Conservation (phyloP, 352 stramenopile genomes). For the Phytophthora litchii region DNA sequence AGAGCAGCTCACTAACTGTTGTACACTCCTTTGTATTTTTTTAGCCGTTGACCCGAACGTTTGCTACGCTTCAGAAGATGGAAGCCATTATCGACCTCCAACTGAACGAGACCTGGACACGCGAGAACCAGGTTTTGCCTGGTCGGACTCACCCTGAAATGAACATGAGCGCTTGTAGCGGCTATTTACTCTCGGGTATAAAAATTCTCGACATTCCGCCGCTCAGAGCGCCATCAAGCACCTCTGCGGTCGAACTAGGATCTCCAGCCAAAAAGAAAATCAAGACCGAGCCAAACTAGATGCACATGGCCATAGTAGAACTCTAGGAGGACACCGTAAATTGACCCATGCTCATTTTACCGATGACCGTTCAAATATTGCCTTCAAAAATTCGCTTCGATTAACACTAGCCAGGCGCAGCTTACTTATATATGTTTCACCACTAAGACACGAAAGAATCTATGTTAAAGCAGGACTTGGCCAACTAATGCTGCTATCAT, state of each 20-base stretch:
- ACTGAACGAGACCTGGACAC: constrained; percentile 95
- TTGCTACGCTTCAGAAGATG: constrained; percentile 90
- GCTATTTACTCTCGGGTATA: constrained; percentile 94
- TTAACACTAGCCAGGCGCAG: no score
- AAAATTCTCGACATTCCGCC: constrained; percentile 76
- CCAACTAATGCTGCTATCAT: no score
- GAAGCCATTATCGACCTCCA: constrained; percentile 93
- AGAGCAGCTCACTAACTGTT: constrained; percentile 1
- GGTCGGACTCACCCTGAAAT: constrained; percentile 95
- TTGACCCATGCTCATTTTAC: no score
- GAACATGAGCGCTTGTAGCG: constrained; percentile 96
- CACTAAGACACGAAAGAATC: no score
- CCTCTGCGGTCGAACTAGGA: not conserved
- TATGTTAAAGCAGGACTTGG: no score
- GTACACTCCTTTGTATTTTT: not conserved
- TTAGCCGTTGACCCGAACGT: constrained; percentile 91
- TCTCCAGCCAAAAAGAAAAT: constrained; percentile 29
- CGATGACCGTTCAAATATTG: no score
- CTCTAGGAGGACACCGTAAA: no score
- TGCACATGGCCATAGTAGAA: no score
- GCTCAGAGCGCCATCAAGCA: constrained; percentile 2
- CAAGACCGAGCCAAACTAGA: constrained; percentile 24
- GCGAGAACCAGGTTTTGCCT: constrained; percentile 94
- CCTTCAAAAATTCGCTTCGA: no score
- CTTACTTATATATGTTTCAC: no score